phyloP scores from a whole-genome alignment of 495 filamentous ascomycete genomes.

The Aspergillus bridgeri region DNA sequence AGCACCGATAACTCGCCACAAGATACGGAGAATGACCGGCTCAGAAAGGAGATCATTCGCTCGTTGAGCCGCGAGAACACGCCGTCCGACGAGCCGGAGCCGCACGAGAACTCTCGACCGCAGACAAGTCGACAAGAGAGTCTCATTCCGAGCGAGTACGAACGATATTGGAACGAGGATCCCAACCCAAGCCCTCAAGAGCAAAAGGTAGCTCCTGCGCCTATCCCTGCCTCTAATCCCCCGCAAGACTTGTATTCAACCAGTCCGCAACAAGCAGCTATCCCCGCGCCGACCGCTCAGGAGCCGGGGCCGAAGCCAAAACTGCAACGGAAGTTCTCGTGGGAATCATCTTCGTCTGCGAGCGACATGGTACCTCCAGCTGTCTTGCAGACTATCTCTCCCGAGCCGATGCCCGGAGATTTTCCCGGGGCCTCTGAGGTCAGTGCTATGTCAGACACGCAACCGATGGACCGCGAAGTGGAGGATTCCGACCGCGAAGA shows the following conservation, averaged over 20 bases:
- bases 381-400: constrained; percentile 3
- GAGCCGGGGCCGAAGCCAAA: constrained; percentile 8
- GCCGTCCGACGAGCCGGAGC: constrained; percentile 32
- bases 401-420: constrained; percentile 19
- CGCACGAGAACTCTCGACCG: constrained; percentile 15
- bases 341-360: constrained; percentile 34
- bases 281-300: constrained; percentile 7
- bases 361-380: constrained; percentile 7
- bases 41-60: constrained; percentile 77
- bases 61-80: constrained; percentile 58
- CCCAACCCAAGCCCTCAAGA: constrained; percentile 12
- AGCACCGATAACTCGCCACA: constrained; percentile 55
- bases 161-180: constrained; percentile 54
- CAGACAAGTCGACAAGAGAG: constrained; percentile 38
- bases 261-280: constrained; percentile 17
- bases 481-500: constrained; percentile 1
- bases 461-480: not conserved
- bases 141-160: constrained; percentile 56
- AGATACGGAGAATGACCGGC: constrained; percentile 70
- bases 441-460: constrained; percentile 6
- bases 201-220: constrained; percentile 10
- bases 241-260: constrained; percentile 16
- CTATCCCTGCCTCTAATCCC: constrained; percentile 16
- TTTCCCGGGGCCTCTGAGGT: constrained; percentile 15
- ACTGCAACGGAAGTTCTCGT: constrained; percentile 39